phyloP scores from a whole-genome alignment of 148 eudicot species.

The Camellia granthamiana region DNA sequence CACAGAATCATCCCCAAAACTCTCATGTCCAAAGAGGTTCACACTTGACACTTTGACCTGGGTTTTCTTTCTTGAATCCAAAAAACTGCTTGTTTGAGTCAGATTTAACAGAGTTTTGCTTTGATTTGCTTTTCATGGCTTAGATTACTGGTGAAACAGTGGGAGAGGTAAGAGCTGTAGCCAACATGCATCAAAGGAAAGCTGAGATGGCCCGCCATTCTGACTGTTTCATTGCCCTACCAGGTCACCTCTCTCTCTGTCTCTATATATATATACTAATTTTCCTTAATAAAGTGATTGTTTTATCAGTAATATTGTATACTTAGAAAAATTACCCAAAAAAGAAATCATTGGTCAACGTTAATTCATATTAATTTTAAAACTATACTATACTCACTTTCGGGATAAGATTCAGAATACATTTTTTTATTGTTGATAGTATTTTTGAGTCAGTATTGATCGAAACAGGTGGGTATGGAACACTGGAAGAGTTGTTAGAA shows the following conservation, averaged over 20 bases:
- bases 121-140: not conserved
- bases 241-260: slow-evolving; percentile 38
- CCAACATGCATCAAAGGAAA: slow-evolving; percentile 73
- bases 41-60: not conserved
- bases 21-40: slow-evolving; percentile 54
- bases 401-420: too few relatives aligned
- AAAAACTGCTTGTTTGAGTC: too few relatives aligned
- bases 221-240: slow-evolving; percentile 75
- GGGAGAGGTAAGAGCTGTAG: slow-evolving; percentile 54
- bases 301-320: too few relatives aligned
- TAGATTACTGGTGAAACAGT: slow-evolving; percentile 65
- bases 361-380: too few relatives aligned
- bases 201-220: slow-evolving; percentile 76
- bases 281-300: too few relatives aligned
- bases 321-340: too few relatives aligned
- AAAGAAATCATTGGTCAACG: too few relatives aligned
- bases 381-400: too few relatives aligned
- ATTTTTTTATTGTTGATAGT: not conserved
- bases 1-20: slow-evolving; percentile 47
- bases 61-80: not conserved
- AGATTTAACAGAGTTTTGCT: not conserved
- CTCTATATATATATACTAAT: not conserved
- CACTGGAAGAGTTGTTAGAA: slow-evolving; percentile 67
- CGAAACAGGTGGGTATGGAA: slow-evolving; percentile 71
- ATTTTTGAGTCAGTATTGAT: not conserved